Percentiles rank a stretch among this genome's conserved stretches.
Conservation (phyloP, 2,329 filamentous ascomycete species). For the Parasarocladium wereldwijsianum region DNA sequence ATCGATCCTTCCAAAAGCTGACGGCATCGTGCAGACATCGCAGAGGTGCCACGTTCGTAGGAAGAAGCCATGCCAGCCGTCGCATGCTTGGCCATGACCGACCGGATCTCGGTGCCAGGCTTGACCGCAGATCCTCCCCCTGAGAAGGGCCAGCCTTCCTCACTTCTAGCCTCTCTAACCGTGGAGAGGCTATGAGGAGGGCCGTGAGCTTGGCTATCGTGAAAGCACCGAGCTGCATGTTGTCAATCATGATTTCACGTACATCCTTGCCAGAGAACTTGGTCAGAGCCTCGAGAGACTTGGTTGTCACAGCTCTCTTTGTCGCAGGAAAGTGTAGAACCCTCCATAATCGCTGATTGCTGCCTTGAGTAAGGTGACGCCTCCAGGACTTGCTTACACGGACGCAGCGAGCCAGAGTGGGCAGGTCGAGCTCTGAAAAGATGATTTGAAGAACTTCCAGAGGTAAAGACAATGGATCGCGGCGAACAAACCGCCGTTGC, state of each 20-base stretch:
- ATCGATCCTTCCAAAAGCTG: too few relatives aligned
- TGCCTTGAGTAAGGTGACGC: neutral
- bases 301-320: constrained; percentile 11
- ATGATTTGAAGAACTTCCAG: constrained; percentile 21
- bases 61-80: neutral
- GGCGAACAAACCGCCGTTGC: constrained; percentile 16
- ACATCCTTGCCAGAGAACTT: constrained; percentile 17
- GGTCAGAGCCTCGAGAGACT: constrained; percentile 14
- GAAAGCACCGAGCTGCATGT: constrained; percentile 5
- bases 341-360: constrained; percentile 1
- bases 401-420: constrained; percentile 9
- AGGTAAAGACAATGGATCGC: constrained; percentile 21
- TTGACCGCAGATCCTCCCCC: neutral
- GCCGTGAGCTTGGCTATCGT: constrained; percentile 2
- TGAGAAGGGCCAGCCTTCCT: neutral
- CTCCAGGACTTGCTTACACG: constrained; percentile 1
- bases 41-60: too few relatives aligned
- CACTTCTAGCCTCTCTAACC: constrained; percentile 1
- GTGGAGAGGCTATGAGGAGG: neutral
- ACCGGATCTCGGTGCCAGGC: neutral
- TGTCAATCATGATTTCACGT: constrained; percentile 14
- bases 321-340: constrained; percentile 6
- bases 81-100: neutral
- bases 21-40: too few relatives aligned
- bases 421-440: constrained; percentile 19